Conservation (phyloP, 176 grass and related monocot genomes). For the Alloteropsis semialata region DNA sequence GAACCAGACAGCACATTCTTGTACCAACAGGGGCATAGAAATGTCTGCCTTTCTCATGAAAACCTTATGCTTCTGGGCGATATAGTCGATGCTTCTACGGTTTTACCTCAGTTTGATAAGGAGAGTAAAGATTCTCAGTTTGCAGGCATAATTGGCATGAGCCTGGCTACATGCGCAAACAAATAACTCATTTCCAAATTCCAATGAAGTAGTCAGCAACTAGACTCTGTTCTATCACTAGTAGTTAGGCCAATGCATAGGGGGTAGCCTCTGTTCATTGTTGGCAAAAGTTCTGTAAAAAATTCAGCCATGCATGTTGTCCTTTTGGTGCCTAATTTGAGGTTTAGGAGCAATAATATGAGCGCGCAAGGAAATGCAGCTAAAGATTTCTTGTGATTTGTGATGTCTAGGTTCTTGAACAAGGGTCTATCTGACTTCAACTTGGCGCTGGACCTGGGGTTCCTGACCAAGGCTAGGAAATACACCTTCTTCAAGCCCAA, state of each 20-base stretch:
- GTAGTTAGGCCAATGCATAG: neutral
- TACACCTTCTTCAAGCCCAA: slow-evolving; percentile 99
- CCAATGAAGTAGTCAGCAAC: neutral
- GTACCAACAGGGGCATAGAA: neutral
- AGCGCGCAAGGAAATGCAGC: neutral
- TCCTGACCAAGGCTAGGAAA: slow-evolving; percentile 97
- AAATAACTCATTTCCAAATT: neutral
- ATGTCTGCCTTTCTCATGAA: neutral
- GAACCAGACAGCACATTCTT: neutral
- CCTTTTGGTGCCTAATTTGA: neutral
- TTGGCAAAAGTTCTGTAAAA: neutral
- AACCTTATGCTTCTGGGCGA: neutral
- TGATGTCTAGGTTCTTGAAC: slow-evolving; percentile 79
- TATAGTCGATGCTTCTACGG: neutral
- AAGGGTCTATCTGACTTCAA: slow-evolving; percentile 99
- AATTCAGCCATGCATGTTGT: neutral
- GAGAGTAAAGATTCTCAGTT: neutral
- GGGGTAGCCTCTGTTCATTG: neutral
- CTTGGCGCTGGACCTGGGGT: slow-evolving; percentile 86
- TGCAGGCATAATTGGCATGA: neutral
- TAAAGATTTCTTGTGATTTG: neutral
- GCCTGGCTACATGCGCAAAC: neutral
- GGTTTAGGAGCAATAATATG: too few species aligned
- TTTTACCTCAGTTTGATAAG: slow-evolving; percentile 7
- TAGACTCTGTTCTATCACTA: neutral